A percentile compares a stretch with the other conserved stretches of the same genome.
phyloP scores from a whole-genome alignment of 2,329 filamentous ascomycete genomes.

The Calonectria henricotiae region DNA sequence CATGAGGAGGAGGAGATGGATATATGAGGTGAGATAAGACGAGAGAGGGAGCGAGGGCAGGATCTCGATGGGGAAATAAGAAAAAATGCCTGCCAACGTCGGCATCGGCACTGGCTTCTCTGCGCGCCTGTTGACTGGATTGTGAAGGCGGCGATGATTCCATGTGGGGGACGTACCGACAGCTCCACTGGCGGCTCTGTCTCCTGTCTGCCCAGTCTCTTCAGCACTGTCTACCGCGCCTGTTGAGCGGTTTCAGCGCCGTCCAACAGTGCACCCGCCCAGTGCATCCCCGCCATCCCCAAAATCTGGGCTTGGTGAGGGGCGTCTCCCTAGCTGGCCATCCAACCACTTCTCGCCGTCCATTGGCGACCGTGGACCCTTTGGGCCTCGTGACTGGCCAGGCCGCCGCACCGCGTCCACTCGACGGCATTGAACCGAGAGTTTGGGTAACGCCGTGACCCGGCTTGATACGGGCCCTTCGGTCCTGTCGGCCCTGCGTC shows the following conservation, averaged over 20 bases:
- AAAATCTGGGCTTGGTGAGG: neutral
- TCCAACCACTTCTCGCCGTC: slow-evolving; percentile 36
- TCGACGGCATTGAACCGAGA: slow-evolving; percentile 23
- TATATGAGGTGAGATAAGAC: slow-evolving; percentile 22
- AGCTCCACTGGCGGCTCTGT: slow-evolving; percentile 33
- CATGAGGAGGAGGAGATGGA: slow-evolving; percentile 33
- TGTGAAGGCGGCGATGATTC: slow-evolving; percentile 37
- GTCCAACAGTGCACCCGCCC: slow-evolving; percentile 3
- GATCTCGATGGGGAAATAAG: slow-evolving; percentile 35
- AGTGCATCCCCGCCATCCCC: neutral
- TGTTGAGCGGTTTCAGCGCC: slow-evolving; percentile 6
- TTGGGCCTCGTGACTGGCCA: slow-evolving; percentile 51
- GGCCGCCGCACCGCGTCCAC: slow-evolving; percentile 6
- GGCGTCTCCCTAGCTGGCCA: slow-evolving; percentile 26
- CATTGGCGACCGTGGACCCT: slow-evolving; percentile 53
- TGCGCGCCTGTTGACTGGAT: slow-evolving; percentile 17
- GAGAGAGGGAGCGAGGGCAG: slow-evolving; percentile 29
- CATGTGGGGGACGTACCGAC: slow-evolving; percentile 29
- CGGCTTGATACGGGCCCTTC: slow-evolving; percentile 11
- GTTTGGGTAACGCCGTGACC: slow-evolving; percentile 14
- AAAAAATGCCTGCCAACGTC: slow-evolving; percentile 26
- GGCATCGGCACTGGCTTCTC: slow-evolving; percentile 8
- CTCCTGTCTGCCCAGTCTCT: slow-evolving; percentile 17
- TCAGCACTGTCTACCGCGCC: slow-evolving; percentile 25
- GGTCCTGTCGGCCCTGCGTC: neutral